phyloP scores from a whole-genome alignment of 2,329 filamentous ascomycete genomes.

The Pseudocercospora crystallina region DNA sequence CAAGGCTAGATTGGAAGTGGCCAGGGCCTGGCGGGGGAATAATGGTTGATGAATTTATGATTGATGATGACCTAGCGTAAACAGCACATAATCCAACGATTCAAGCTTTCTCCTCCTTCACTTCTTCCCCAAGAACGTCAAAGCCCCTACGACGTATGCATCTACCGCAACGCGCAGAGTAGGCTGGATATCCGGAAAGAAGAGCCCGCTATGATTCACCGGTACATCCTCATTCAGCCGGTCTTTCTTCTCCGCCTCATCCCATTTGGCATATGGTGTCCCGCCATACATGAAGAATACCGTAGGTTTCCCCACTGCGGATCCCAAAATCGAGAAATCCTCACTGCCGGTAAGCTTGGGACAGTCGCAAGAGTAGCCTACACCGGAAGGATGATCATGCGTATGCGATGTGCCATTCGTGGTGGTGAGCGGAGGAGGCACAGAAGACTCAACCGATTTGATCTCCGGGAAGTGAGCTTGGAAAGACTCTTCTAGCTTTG shows the following conservation, averaged over 20 bases:
- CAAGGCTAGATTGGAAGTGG: too few relatives aligned
- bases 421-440: slow-evolving; percentile 4
- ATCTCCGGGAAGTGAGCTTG: slow-evolving; percentile 43
- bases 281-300: slow-evolving; percentile 61
- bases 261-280: slow-evolving; percentile 51
- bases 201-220: slow-evolving; percentile 60
- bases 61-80: too few relatives aligned
- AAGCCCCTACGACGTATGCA: slow-evolving; percentile 37
- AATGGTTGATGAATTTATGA: too few relatives aligned
- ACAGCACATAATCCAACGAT: too few relatives aligned
- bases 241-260: slow-evolving; percentile 49
- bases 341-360: slow-evolving; percentile 52
- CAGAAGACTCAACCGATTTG: slow-evolving; percentile 13
- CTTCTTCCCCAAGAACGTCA: slow-evolving; percentile 35
- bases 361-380: slow-evolving; percentile 40
- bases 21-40: too few relatives aligned
- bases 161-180: slow-evolving; percentile 54
- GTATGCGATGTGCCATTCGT: slow-evolving; percentile 10
- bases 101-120: too few relatives aligned
- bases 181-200: slow-evolving; percentile 59
- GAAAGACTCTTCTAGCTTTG: slow-evolving; percentile 47
- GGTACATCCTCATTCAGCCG: slow-evolving; percentile 51
- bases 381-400: background rate
- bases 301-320: slow-evolving; percentile 49
- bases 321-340: slow-evolving; percentile 59